Conservation (phyloP, 768 basidiomycete genomes). For the Cyclocybe aegerita region DNA sequence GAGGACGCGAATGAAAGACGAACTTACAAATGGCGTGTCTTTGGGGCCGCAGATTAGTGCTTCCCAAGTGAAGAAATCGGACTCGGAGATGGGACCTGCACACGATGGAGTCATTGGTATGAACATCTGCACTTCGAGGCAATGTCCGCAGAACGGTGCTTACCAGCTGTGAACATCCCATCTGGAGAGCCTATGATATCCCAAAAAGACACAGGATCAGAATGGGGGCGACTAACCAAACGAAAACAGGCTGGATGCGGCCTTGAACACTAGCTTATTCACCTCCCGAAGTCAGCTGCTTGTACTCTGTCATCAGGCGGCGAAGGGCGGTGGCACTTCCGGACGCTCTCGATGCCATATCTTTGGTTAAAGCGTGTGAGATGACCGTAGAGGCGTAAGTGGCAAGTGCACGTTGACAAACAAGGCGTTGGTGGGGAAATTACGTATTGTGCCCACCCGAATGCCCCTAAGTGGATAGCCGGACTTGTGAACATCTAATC, state of each 20-base stretch:
- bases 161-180: constrained; percentile 94
- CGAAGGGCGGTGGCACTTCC: constrained; percentile 72
- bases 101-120: not conserved
- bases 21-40: constrained; percentile 88
- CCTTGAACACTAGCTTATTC: constrained; percentile 9
- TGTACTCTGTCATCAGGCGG: constrained; percentile 92
- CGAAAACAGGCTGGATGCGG: not conserved
- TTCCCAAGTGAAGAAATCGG: constrained; percentile 96
- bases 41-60: constrained; percentile 92
- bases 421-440: too few relatives aligned
- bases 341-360: constrained; percentile 45
- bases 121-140: not conserved
- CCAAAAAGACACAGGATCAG: not conserved
- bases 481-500: too few relatives aligned
- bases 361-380: not conserved
- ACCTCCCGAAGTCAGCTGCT: constrained; percentile 81
- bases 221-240: not conserved
- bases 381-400: too few relatives aligned
- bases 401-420: too few relatives aligned
- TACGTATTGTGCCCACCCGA: too few relatives aligned
- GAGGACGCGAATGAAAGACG: not conserved
- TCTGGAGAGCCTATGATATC: constrained; percentile 72
- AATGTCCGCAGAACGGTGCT: constrained; percentile 9
- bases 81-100: constrained; percentile 80
- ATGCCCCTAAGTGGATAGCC: too few relatives aligned